A percentile compares a stretch with the other conserved stretches of the same genome.
Evolutionary conservation across 345 rosid species (phyloP).

Genomic region (Boechera stricta): DNA sequence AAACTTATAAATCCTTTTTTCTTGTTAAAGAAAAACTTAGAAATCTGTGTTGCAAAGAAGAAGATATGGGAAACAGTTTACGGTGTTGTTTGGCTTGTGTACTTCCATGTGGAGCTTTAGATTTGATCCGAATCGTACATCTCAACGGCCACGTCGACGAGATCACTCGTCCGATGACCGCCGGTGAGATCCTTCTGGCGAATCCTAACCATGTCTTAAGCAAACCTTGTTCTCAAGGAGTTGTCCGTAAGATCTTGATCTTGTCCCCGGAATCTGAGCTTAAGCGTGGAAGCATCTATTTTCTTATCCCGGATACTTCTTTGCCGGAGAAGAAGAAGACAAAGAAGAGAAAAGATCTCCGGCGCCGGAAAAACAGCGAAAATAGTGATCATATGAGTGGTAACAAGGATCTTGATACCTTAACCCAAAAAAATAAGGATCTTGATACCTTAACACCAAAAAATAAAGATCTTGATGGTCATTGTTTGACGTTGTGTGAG

Average conservation of each 20-base stretch:
- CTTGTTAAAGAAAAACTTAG: neutral
- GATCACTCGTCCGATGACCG: constrained; percentile 72
- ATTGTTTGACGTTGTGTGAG: constrained; percentile 45
- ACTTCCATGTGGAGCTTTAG: constrained; percentile 95
- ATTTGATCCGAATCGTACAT: constrained; percentile 92
- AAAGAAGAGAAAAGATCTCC: constrained; percentile 43
- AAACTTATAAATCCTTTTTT: neutral
- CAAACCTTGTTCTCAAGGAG: constrained; percentile 85
- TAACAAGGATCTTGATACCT: constrained; percentile 12
- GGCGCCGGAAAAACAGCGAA: constrained; percentile 24
- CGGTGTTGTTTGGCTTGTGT: constrained; percentile 94
- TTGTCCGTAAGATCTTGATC: constrained; percentile 74
- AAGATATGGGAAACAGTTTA: constrained; percentile 81
- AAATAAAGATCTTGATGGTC: constrained; percentile 16
- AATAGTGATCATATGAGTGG: constrained; percentile 7
- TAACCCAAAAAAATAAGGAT: neutral
- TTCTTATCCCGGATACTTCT: constrained; percentile 76
- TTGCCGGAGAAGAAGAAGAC: constrained; percentile 61
- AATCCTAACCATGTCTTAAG: constrained; percentile 87
- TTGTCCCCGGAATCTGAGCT: constrained; percentile 91
- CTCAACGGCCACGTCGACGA: constrained; percentile 85
- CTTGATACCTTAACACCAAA: neutral
- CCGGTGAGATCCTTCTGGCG: constrained; percentile 77
- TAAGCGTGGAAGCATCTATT: constrained; percentile 86
- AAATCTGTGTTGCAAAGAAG: constrained; percentile 6